phyloP scores from a whole-genome alignment of 2,329 filamentous ascomycete genomes.

The Aspergillus fumigatus region DNA sequence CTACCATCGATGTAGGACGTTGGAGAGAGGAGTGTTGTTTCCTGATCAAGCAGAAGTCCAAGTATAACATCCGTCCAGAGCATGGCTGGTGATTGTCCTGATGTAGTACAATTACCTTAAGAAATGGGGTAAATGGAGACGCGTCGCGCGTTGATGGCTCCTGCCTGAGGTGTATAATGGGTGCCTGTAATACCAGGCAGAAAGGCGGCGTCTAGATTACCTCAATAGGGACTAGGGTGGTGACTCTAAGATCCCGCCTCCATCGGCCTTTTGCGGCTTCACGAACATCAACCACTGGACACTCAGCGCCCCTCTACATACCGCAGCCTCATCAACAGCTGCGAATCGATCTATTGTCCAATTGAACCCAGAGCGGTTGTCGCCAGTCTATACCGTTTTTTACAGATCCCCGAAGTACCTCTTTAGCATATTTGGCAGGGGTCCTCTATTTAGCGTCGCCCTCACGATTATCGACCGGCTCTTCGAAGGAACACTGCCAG shows the following conservation, averaged over 20 bases:
- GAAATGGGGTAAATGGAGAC: conserved; percentile 18
- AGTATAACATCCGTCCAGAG: not conserved
- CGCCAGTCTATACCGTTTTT: not conserved
- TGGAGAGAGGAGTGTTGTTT: not conserved
- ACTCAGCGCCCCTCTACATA: conserved; percentile 27
- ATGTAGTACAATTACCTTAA: conserved; percentile 7
- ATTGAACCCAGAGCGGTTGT: not conserved
- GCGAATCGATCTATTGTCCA: conserved; percentile 7
- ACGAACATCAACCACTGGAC: conserved; percentile 29
- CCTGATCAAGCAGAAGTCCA: not conserved
- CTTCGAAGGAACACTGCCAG: conserved; percentile 6
- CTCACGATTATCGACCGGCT: conserved; percentile 10
- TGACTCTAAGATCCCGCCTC: conserved; percentile 22
- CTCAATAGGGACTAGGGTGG: conserved; percentile 27
- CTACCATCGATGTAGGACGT: not conserved
- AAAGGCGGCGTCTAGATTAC: conserved; percentile 22
- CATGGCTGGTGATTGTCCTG: not conserved
- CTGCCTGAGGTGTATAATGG: conserved; percentile 20
- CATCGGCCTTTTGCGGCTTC: conserved; percentile 38
- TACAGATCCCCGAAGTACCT: conserved; percentile 5
- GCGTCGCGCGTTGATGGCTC: conserved; percentile 27
- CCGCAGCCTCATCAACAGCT: conserved; percentile 19
- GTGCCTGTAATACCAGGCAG: conserved; percentile 20
- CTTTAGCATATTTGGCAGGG: conserved; percentile 13
- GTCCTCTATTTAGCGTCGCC: conserved; percentile 16